Percentiles rank a stretch among this genome's conserved stretches.
phyloP scores from a whole-genome alignment of 2,329 filamentous ascomycete species.

The Fusarium clavum region DNA sequence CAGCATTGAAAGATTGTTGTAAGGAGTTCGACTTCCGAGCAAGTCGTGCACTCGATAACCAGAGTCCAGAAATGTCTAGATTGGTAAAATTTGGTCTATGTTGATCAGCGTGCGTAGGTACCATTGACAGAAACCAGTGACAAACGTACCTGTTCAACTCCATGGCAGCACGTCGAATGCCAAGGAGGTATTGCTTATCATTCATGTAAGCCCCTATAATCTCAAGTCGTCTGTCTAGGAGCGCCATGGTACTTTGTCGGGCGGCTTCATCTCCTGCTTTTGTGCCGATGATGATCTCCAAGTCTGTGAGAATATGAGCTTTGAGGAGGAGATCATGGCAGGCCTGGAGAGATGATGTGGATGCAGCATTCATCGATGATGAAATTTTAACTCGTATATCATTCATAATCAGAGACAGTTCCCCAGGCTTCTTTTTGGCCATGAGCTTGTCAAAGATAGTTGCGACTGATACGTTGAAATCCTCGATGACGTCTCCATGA shows the following conservation, averaged over 20 bases:
- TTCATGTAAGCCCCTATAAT: slow-evolving; percentile 87
- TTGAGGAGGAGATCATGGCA: slow-evolving; percentile 88
- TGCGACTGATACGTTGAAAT: slow-evolving; percentile 88
- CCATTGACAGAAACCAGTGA: neutral
- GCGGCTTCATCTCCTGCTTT: slow-evolving; percentile 57
- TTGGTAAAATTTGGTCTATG: slow-evolving; percentile 70
- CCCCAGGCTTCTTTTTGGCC: slow-evolving; percentile 62
- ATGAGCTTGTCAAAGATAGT: slow-evolving; percentile 66
- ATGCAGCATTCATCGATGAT: slow-evolving; percentile 78
- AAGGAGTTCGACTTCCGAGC: slow-evolving; percentile 87
- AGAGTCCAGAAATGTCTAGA: slow-evolving; percentile 82
- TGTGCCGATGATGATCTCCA: slow-evolving; percentile 77
- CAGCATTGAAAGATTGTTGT: slow-evolving; percentile 92
- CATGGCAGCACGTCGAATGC: slow-evolving; percentile 88
- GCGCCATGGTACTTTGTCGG: slow-evolving; percentile 48
- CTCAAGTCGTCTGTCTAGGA: slow-evolving; percentile 81
- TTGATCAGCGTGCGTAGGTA: slow-evolving; percentile 8
- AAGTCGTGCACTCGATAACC: slow-evolving; percentile 86
- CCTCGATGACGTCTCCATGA: slow-evolving; percentile 60
- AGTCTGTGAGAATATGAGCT: slow-evolving; percentile 86
- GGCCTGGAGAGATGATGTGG: slow-evolving; percentile 82
- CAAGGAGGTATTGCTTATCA: slow-evolving; percentile 94
- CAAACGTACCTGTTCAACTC: slow-evolving; percentile 73
- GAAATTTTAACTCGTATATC: slow-evolving; percentile 77
- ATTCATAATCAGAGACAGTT: slow-evolving; percentile 69